Base-by-base conservation (phyloP, 176 grass and related monocot genomes). In the Luzula sylvatica region DNA sequence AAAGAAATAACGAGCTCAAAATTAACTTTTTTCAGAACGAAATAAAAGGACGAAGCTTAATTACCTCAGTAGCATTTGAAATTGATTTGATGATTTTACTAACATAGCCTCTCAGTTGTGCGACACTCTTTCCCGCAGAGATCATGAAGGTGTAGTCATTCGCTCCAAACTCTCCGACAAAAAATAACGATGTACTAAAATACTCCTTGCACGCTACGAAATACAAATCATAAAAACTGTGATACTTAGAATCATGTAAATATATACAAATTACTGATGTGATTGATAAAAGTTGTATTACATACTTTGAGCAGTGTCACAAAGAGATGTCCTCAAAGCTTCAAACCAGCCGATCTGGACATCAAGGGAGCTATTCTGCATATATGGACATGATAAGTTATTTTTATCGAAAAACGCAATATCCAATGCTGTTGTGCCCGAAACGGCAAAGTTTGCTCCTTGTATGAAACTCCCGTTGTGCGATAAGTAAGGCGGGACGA, bases 391-490 rank as follows among this genome's bases (percentile, higher is more conserved):
- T 9, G 50, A 42, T 7, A 59, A 30, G 50, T 65, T 65, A 12
- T 45, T 3, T 25, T 44, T 64, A 12, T 26, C 45, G 52, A 65
- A 60, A 9, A 69, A 65, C 17, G 25, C 1, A 2, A 65, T 39
- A 66, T 81, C 82, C 62, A 81, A 47, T 3, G 82, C 82, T 3
- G 77, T 87, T 3, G 82, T 68, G 53, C 82, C 82, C 6, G 77
- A 71, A 15, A 87, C 82, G 8, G 82, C 77, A 54, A 87, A 87
- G 67, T 87, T 87, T 2, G 56, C 77, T 8, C 82, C 82, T 17
- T 81, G 72, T 52, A 72, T 51, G 23, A 81, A 81, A 48, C 51
- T 87, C 12, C 13, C 25, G 55, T 87, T 81, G 54, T 81, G 71
- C 27, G 48, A 71, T 0, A 87, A 5, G 77, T n/a, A n/a, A n/a